phyloP scores from a whole-genome alignment of 352 stramenopile genomes.

The Pythium brachiatum region DNA sequence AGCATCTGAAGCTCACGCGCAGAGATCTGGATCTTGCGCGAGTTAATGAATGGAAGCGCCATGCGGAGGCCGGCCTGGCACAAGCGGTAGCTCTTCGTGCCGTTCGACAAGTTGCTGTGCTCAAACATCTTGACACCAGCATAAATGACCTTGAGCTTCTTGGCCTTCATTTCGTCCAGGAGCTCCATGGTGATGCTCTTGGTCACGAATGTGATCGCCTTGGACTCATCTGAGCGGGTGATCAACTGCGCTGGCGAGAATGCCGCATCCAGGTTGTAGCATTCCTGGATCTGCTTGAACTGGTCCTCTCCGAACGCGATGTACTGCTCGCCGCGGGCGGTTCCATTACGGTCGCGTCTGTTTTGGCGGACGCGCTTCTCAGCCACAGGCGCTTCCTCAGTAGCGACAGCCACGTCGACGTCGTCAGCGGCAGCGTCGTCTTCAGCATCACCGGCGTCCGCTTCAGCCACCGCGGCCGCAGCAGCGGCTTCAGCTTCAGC shows the following conservation, averaged over 20 bases:
- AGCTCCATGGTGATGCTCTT: slow-evolving; percentile 81
- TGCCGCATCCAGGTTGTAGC: slow-evolving; percentile 62
- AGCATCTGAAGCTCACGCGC: slow-evolving; percentile 83
- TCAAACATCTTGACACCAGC: slow-evolving; percentile 93
- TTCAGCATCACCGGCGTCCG: slow-evolving; percentile 14
- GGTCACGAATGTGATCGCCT: slow-evolving; percentile 84
- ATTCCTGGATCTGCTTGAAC: slow-evolving; percentile 62
- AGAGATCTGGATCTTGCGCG: slow-evolving; percentile 63
- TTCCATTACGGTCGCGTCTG: slow-evolving; percentile 44
- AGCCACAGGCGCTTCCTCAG: slow-evolving; percentile 10
- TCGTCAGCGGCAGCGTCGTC: slow-evolving; percentile 21
- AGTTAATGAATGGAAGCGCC: slow-evolving; percentile 79
- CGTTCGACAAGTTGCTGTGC: slow-evolving; percentile 69
- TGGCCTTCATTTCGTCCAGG: slow-evolving; percentile 80
- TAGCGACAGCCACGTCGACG: slow-evolving; percentile 6
- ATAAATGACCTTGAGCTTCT: slow-evolving; percentile 90
- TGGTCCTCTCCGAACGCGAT: slow-evolving; percentile 61
- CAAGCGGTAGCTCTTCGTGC: slow-evolving; percentile 82
- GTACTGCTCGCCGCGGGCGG: slow-evolving; percentile 70
- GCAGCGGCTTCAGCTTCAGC: slow-evolving; percentile 3
- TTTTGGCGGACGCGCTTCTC: slow-evolving; percentile 20
- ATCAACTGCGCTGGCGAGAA: slow-evolving; percentile 85
- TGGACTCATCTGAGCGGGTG: slow-evolving; percentile 83
- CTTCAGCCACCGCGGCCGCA: slow-evolving; percentile 19
- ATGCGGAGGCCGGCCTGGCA: slow-evolving; percentile 86